Evolutionary conservation across 768 basidiomycete species (phyloP), one percentile per base, ranked within the genome.

Genomic region (Pisolithus orientalis): DNA sequence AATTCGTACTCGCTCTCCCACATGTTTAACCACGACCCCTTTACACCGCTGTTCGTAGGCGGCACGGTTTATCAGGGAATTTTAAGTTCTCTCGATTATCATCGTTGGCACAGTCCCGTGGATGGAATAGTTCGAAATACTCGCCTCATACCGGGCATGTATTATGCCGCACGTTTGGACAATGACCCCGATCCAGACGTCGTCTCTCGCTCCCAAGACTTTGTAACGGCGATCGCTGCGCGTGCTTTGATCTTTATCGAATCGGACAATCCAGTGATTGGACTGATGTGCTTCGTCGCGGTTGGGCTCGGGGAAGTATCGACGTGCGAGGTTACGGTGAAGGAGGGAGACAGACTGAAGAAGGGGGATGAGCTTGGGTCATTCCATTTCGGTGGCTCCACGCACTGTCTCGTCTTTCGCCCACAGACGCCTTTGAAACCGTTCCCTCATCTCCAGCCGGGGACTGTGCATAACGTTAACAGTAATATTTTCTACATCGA

Each of bases 371-470:
- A 83, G 60, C 53, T 82, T 0, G 84, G 84, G 53, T 76, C 72
- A 68, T 81, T 85, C 73, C 82, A 83, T 58, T 83, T 83, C 65
- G 80, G 80, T 1, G 82, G 82, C 2, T 84, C 79, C 21, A 73
- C 78, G 1, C 72, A 79, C 52, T 65, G 72, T 51, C 54, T 77
- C 44, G 53, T 80, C 16, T 83, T 83, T 68, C 51, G 69, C 29
- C 63, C 65, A 16, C 56, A 69, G 49, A 64, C 64, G 39, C 42
- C 50, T 50, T 13, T 65, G 52, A 62, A 44, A 40, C 16, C 31
- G 11, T 47, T 47, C 46, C 34, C 46, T 6, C 17, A 37, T 37
- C 32, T 47, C 4, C 29, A 21, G 11, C 32, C 31, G 34, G 46
- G 46, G 6, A 32, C 32, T 2, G 29, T 47, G 32, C 46, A 47